Evolutionary conservation across 1,139 yeast genomes (phyloP).

Genomic region (Pneumocystis sp.): DNA sequence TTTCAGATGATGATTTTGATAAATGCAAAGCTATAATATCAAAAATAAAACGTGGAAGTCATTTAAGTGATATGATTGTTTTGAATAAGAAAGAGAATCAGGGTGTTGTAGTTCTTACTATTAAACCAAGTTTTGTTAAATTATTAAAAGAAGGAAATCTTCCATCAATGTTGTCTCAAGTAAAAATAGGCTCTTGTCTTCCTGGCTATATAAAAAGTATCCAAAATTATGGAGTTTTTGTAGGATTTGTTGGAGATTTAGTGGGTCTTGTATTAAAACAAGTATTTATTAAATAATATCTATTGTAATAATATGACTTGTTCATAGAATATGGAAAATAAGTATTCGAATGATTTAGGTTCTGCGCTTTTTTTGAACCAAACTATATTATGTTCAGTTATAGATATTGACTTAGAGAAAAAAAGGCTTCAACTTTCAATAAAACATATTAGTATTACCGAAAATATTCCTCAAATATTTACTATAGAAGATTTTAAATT

Average conservation of each 20-base stretch:
- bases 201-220: constrained; percentile 69
- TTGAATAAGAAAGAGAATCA: constrained; percentile 53
- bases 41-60: constrained; percentile 44
- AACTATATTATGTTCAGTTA: constrained; percentile 27
- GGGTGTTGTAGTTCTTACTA: constrained; percentile 45
- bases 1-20: constrained; percentile 56
- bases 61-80: constrained; percentile 44
- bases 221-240: constrained; percentile 61
- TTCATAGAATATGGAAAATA: constrained; percentile 53
- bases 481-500: constrained; percentile 18
- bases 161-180: constrained; percentile 47
- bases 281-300: not conserved
- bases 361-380: constrained; percentile 9
- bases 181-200: constrained; percentile 36
- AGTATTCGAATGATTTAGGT: constrained; percentile 16
- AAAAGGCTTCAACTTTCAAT: constrained; percentile 45
- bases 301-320: constrained; percentile 25
- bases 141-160: constrained; percentile 43
- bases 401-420: constrained; percentile 9
- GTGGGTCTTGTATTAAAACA: constrained; percentile 67
- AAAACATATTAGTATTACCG: constrained; percentile 21
- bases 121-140: constrained; percentile 51
- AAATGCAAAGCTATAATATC: constrained; percentile 52
- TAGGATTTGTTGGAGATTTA: constrained; percentile 63
- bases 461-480: constrained; percentile 47